Base-by-base conservation (phyloP, 2,329 filamentous ascomycete genomes). In the Fusarium burgessii region DNA sequence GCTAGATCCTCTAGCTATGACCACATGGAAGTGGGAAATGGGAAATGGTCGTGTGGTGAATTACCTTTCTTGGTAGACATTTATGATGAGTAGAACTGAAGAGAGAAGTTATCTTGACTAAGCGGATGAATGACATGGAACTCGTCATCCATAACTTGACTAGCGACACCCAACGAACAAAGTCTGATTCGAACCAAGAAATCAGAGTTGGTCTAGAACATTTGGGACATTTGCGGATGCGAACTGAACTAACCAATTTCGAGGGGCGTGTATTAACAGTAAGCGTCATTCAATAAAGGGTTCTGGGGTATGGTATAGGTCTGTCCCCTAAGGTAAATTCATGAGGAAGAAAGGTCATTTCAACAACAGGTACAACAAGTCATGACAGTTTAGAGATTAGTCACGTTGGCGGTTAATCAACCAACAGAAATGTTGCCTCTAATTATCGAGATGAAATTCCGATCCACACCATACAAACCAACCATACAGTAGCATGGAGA, bases 261-360 rank as follows among this genome's bases (percentile, higher is more conserved):
- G 32, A 64, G 18, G 59, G 50, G 36, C 27, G 52, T 61, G 52
- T 61, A 47, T n/a, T 29, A 18, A 25, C 13, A 51, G 32, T 56
- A 69, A 42, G 65, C 65, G 65, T 69, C 65, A 69, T 69, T 20
- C 18, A 42, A 14, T 47, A 41, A 49, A 69, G 66, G 59, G 52
- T 65, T 47, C 47, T 46, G 45, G 41, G 23, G 35, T 33, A 25
- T 7, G 29, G 35, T 33, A 25, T 7, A 23, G 40, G 29, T 29
- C 7, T 29, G 29, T 29, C 29, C 36, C 29, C 58, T 23, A 23
- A 23, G 23, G 20, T 35, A 38, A 46, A 52, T 18, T 62, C 46
- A 41, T 62, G 46, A 36, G 29, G 15, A 55, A 40, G 27, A n/a
- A 38, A 17, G 18, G 7, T 20, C 49, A 68, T 68, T 68, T 62